Evolutionary conservation across 176 grass and related monocot species (phyloP), one percentile per base, ranked within the genome.

Genomic region (Rhipidocladum racemiflorum): DNA sequence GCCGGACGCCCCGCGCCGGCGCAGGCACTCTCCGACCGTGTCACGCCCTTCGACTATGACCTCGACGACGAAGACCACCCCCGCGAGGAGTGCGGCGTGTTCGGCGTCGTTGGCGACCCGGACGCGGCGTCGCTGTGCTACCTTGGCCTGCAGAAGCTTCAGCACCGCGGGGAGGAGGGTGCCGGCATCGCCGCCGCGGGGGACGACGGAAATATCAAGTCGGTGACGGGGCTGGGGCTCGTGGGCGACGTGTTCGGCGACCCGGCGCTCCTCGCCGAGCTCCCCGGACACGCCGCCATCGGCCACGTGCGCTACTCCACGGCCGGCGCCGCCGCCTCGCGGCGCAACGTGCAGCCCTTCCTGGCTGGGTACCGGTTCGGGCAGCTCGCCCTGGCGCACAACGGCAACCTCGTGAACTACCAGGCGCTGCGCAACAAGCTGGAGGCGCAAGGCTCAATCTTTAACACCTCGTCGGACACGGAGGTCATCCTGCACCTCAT

Each of bases 401-500:
- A 99, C 83, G 89, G 93, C 8, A 99, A 95, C 77, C 88, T 95
- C 55, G 91, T 95, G 1, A 95, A 99, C 77, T 91, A 99, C 86
- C 65, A 49, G 6, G 59, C 81, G 36, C 91, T 99, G 62, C 91
- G 88, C 20, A 70, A 70, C 75, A 76, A 60, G 48, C 91, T 99
- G 8, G 92, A 99, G 89, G 84, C 83, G 17, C 84, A 87, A 12
- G 92, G 96, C 5, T 99, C 96, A 30, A 99, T 99, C 78, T 99
- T 99, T 39, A 99, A 91, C 71, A 91, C 93, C 51, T 83, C 91
- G 27, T 99, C 96, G 17, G 93, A 99, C 86, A 99, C 96, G 11
- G 96, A 99, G 96, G 93, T 99, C 21, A 91, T 99, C 84, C 88
- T 90, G 65, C 96, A 99, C 77, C 92, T 99, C 70, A 99, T 99